Conservation (phyloP, 768 basidiomycete species). For the Phylloporus sp. region DNA sequence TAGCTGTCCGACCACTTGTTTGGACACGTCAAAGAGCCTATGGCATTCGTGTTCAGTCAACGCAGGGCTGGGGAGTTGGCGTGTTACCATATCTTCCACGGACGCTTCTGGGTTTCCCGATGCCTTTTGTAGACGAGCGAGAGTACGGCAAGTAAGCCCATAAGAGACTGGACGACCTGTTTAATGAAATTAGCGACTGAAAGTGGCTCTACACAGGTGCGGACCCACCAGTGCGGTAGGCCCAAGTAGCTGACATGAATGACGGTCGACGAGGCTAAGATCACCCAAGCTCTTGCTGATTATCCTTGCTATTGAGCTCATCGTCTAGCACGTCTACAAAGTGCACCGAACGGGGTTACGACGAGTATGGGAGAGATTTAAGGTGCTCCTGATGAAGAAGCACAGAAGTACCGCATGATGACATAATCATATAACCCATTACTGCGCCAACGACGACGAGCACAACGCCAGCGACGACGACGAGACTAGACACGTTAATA, state of each 20-base stretch:
- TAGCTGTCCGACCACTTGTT: conserved; percentile 84
- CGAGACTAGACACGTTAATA: neutral
- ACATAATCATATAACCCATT: conserved; percentile 17
- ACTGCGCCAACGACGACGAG: neutral
- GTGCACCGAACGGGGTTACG: neutral
- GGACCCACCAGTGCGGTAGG: conserved; percentile 43
- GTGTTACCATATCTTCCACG: conserved; percentile 88
- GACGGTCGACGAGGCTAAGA: conserved; percentile 42
- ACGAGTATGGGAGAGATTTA: neutral
- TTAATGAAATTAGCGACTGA: neutral
- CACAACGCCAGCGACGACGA: neutral
- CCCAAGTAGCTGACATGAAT: conserved; percentile 43
- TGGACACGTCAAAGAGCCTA: conserved; percentile 91
- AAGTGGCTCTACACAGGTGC: neutral
- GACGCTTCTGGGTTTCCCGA: conserved; percentile 77
- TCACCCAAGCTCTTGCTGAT: conserved; percentile 17
- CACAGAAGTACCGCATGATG: conserved; percentile 4
- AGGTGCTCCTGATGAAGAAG: neutral
- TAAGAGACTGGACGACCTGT: conserved; percentile 76
- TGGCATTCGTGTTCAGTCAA: conserved; percentile 7
- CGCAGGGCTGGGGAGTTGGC: neutral
- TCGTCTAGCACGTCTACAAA: neutral
- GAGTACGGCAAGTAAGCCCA: conserved; percentile 89
- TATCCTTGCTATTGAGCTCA: conserved; percentile 11
- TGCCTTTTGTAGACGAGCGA: conserved; percentile 88